phyloP scores from a whole-genome alignment of 352 stramenopile species.

The Pythium guiyangense region DNA sequence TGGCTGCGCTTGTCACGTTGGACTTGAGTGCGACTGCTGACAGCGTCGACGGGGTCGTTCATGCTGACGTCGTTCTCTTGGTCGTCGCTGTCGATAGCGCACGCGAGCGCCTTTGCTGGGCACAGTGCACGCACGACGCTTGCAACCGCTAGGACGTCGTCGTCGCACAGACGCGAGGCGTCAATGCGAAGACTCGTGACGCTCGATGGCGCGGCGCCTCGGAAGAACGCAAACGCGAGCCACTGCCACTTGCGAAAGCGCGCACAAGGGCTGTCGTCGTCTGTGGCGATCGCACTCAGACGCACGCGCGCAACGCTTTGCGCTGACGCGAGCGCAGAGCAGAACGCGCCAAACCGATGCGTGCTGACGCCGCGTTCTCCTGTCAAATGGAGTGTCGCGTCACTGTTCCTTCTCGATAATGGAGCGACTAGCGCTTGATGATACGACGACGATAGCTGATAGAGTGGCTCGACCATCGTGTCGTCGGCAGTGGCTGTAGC shows the following conservation, averaged over 20 bases:
- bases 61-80: neutral
- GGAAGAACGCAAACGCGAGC: slow-evolving; percentile 15
- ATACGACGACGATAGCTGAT: too few relatives aligned
- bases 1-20: neutral
- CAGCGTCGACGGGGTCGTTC: neutral
- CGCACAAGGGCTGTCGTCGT: slow-evolving; percentile 4
- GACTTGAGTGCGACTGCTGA: neutral
- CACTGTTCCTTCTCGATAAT: too few relatives aligned
- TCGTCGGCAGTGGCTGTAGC: neutral
- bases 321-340: slow-evolving; percentile 10
- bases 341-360: slow-evolving; percentile 15
- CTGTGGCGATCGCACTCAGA: slow-evolving; percentile 10
- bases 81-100: neutral
- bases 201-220: neutral
- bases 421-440: neutral
- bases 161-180: slow-evolving; percentile 4
- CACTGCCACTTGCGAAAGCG: slow-evolving; percentile 16
- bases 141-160: slow-evolving; percentile 7
- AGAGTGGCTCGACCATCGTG: neutral
- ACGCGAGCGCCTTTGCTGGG: slow-evolving; percentile 8
- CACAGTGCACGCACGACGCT: slow-evolving; percentile 9
- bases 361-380: too few relatives aligned
- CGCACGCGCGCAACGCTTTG: slow-evolving; percentile 3
- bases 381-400: slow-evolving; percentile 8
- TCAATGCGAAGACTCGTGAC: slow-evolving; percentile 8